These are phyloP conservation scores for Tephrocybe sp. DNA, from an alignment of 768 basidiomycete genomes.

Conservation along the genomic window DNA sequence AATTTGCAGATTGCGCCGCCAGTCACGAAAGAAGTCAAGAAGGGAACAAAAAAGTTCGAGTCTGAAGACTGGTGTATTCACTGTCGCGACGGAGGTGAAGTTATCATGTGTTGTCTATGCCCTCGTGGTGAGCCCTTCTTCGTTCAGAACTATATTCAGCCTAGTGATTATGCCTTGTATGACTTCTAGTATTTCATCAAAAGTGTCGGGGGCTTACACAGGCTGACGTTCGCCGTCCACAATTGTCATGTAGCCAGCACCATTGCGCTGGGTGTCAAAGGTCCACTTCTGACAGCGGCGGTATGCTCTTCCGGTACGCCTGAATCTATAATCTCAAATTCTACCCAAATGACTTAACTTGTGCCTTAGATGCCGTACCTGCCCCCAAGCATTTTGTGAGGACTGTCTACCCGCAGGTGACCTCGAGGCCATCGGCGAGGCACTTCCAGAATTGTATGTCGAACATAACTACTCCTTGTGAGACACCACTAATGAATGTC, in stretches of 20 bases:
- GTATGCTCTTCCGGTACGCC: slow-evolving; percentile 56
- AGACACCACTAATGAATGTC: background rate
- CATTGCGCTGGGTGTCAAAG: slow-evolving; percentile 44
- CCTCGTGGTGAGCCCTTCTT: slow-evolving; percentile 46
- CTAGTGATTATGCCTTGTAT: too few species aligned
- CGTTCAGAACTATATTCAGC: background rate
- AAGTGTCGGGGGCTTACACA: slow-evolving; percentile 42
- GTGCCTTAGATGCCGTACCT: slow-evolving; percentile 53
- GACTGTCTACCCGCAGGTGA: slow-evolving; percentile 56
- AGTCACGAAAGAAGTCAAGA: slow-evolving; percentile 24
- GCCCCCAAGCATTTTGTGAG: slow-evolving; percentile 59
- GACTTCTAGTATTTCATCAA: slow-evolving; percentile 51
- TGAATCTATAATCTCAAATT: background rate
- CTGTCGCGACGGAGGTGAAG: slow-evolving; percentile 59
- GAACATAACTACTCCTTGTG: background rate
- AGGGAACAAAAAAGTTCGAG: slow-evolving; percentile 37
- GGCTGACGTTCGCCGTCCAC: slow-evolving; percentile 25
- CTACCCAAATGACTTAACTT: background rate
- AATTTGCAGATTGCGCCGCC: slow-evolving; percentile 13
- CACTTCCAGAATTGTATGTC: slow-evolving; percentile 58
- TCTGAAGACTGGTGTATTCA: slow-evolving; percentile 60
- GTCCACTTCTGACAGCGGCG: slow-evolving; percentile 46
- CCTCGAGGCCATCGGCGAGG: slow-evolving; percentile 52
- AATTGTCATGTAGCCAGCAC: slow-evolving; percentile 49
- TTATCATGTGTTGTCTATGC: slow-evolving; percentile 47